Evolutionary conservation across 345 rosid genomes (phyloP).

Genomic region (Ailanthus altissimus): DNA sequence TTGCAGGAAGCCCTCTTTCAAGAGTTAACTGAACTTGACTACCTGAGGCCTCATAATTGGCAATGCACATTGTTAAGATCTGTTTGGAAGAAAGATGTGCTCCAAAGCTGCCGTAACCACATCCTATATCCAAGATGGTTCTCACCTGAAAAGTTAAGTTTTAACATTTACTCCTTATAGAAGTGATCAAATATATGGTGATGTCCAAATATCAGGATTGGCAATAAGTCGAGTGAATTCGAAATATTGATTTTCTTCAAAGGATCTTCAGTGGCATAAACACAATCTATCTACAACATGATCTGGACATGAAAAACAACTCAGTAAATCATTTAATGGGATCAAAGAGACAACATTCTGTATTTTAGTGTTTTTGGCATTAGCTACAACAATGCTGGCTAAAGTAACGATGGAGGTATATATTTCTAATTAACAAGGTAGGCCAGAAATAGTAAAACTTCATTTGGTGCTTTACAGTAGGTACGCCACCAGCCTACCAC

Average conservation of each 20-base stretch:
- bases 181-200: neutral
- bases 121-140: slow-evolving; percentile 94
- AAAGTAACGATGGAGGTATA: neutral
- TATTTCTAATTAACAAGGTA: neutral
- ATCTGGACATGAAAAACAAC: neutral
- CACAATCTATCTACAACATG: neutral
- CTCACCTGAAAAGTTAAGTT: slow-evolving; percentile 61
- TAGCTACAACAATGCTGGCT: neutral
- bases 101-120: slow-evolving; percentile 99
- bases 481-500: neutral
- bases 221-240: neutral
- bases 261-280: neutral
- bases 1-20: slow-evolving; percentile 98
- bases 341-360: neutral
- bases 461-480: slow-evolving; percentile 1
- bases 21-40: slow-evolving; percentile 98
- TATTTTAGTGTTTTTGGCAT: neutral
- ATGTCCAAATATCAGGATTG: slow-evolving; percentile 6
- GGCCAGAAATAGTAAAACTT: neutral
- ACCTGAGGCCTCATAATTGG: slow-evolving; percentile 90
- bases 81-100: slow-evolving; percentile 86
- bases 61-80: slow-evolving; percentile 92
- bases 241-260: neutral
- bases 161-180: slow-evolving; percentile 2
- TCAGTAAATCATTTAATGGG: neutral